These are phyloP conservation scores for Epichloe coenophiala DNA, from an alignment of 2,329 filamentous ascomycete genomes.

Conservation along the genomic window DNA sequence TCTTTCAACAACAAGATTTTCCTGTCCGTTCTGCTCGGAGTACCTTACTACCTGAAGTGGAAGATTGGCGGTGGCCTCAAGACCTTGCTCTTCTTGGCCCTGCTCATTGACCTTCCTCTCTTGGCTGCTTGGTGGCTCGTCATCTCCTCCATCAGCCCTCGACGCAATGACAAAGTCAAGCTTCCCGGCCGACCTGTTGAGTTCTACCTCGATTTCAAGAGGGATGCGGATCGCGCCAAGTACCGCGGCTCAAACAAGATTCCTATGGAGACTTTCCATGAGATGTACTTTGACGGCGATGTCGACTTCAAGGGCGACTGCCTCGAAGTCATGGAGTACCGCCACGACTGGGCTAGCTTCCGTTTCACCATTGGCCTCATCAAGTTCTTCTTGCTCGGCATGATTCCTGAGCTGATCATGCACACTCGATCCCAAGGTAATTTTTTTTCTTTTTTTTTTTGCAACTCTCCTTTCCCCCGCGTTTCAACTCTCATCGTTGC, in stretches of 20 bases:
- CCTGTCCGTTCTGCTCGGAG: slow-evolving; percentile 50
- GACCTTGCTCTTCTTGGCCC: slow-evolving; percentile 71
- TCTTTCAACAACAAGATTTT: slow-evolving; percentile 77
- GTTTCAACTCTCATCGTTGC: too few species aligned
- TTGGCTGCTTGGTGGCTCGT: slow-evolving; percentile 73
- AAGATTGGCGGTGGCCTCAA: slow-evolving; percentile 82
- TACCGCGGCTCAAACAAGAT: slow-evolving; percentile 72
- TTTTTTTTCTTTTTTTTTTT: too few species aligned
- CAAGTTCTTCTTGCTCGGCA: slow-evolving; percentile 76
- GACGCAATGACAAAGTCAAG: slow-evolving; percentile 84
- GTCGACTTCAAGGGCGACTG: slow-evolving; percentile 92
- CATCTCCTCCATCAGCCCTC: slow-evolving; percentile 67
- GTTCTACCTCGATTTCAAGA: slow-evolving; percentile 78
- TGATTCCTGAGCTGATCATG: slow-evolving; percentile 83
- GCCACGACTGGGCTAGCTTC: slow-evolving; percentile 96
- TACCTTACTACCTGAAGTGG: slow-evolving; percentile 72
- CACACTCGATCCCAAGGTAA: slow-evolving; percentile 74
- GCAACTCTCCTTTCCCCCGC: not conserved
- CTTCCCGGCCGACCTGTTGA: slow-evolving; percentile 79
- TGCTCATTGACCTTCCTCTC: slow-evolving; percentile 68
- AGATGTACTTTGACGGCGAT: slow-evolving; percentile 93
- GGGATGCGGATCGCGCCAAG: slow-evolving; percentile 43
- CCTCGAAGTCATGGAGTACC: slow-evolving; percentile 80
- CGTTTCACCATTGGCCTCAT: slow-evolving; percentile 75
- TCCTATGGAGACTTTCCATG: slow-evolving; percentile 85